Evolutionary conservation across 2,329 filamentous ascomycete species (phyloP), one percentile per base, ranked within the genome.

Genomic region (Aspergillus sojae): DNA sequence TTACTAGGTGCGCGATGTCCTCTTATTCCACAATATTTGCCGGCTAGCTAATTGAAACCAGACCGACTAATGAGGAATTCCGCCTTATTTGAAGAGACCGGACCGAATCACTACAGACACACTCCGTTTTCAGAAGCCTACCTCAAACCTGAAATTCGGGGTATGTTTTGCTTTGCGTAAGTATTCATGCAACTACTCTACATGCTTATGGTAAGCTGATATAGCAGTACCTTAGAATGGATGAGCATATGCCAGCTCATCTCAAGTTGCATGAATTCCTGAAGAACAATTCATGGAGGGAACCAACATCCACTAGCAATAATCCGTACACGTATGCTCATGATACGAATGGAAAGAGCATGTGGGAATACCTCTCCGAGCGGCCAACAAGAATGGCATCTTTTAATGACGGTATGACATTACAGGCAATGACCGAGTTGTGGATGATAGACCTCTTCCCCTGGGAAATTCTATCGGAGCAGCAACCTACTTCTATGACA

Each of bases 201-300:
- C 1, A 5, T 1, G 19, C 3, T 46, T 0, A 12, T 21, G 3
- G 4, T 46, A 12, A 0, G 1, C 19, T 23, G 43, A 46, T 4
- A 46, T 46, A 12, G 19, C n/a, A 23, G 3, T 10, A 36, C 34
- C 1, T 12, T 46, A 46, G 43, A 26, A 46, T 46, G 43, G 43
- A 46, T n/a, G 43, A 46, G 10, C 43, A 46, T 46, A 46, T 46
- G 43, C 21, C 21, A n/a, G 43, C 43, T 0, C 43, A 46, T 46
- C 21, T 46, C 1, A 46, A 46, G 21, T 14, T 46, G 43, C 43
- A 46, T 23, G 43, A 46, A 14, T 46, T 21, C n/a, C 11, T 46
- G 11, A 21, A 46, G 10, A 21, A 11, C n/a, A 46, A 46, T 23
- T 46, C 43, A 11, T 46, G 43, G 43, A 11, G 21, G 10, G 43